Conservation (phyloP, 805 yeast species). For the Diddensiella caesifluorescens region DNA sequence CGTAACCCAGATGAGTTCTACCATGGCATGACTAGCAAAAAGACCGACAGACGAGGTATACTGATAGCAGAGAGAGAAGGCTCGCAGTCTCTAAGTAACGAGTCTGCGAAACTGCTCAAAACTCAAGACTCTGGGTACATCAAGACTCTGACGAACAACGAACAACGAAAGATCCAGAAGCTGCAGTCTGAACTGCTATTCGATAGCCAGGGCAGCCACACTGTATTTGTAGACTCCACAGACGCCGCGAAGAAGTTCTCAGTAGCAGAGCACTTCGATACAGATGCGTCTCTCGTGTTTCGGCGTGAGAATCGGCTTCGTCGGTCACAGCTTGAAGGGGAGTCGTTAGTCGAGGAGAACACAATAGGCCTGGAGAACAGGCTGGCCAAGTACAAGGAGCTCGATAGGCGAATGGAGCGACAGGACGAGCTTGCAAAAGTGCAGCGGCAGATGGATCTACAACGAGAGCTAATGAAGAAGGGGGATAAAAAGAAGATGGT, state of each 20-base stretch:
- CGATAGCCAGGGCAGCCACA: conserved; percentile 63
- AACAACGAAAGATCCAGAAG: conserved; percentile 57
- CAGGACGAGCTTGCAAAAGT: conserved; percentile 62
- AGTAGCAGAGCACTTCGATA: conserved; percentile 62
- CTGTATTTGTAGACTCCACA: conserved; percentile 71
- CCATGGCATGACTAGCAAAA: conserved; percentile 77
- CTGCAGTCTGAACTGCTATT: conserved; percentile 36
- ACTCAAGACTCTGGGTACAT: conserved; percentile 89
- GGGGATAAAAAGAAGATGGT: conserved; percentile 78
- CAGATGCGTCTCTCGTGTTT: conserved; percentile 57
- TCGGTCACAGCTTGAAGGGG: conserved; percentile 45
- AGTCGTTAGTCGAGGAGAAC: conserved; percentile 23
- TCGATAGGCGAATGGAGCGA: conserved; percentile 64
- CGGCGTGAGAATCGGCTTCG: conserved; percentile 70
- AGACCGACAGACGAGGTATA: conserved; percentile 67
- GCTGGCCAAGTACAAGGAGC: conserved; percentile 51
- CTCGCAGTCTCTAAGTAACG: conserved; percentile 50
- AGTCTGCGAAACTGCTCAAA: conserved; percentile 76
- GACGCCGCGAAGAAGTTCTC: conserved; percentile 52
- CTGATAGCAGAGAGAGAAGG: conserved; percentile 57
- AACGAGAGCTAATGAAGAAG: conserved; percentile 83
- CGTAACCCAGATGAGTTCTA: conserved; percentile 95
- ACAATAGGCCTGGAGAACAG: conserved; percentile 6
- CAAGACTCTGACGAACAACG: conserved; percentile 67
- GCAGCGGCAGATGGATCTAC: conserved; percentile 66